Percentiles rank a stretch among this genome's conserved stretches.
These are phyloP conservation scores for Coriolopsis trogii DNA, from an alignment of 1,284 basidiomycete species.

Conservation along the genomic window DNA sequence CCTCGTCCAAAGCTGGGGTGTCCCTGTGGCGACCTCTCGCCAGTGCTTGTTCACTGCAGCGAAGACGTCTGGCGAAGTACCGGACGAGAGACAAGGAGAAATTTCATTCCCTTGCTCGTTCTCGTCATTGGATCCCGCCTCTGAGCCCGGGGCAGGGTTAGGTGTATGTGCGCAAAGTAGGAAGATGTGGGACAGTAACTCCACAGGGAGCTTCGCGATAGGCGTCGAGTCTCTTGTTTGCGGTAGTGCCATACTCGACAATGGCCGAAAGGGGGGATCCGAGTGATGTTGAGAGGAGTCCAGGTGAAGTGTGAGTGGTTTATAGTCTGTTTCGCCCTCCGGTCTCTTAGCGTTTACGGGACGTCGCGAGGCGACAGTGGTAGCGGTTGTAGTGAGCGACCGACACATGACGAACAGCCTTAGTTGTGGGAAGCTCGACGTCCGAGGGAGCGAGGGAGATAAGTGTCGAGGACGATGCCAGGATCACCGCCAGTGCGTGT, in stretches of 20 bases:
- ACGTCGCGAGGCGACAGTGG: slow-evolving; percentile 20
- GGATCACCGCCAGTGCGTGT: slow-evolving; percentile 5
- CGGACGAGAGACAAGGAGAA: slow-evolving; percentile 42
- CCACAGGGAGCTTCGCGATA: slow-evolving; percentile 44
- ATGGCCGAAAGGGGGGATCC: not conserved
- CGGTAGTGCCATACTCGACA: slow-evolving; percentile 6
- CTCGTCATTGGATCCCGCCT: slow-evolving; percentile 7
- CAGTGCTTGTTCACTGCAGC: slow-evolving; percentile 52
- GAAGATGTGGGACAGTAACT: slow-evolving; percentile 56
- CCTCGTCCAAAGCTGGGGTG: slow-evolving; percentile 55
- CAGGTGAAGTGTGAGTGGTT: slow-evolving; percentile 17
- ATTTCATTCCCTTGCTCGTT: slow-evolving; percentile 27
- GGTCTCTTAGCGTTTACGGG: slow-evolving; percentile 10
- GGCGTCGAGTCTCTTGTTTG: slow-evolving; percentile 8
- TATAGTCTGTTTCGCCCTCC: slow-evolving; percentile 2
- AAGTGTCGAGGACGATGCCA: slow-evolving; percentile 2
- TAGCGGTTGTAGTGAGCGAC: slow-evolving; percentile 16
- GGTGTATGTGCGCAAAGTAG: slow-evolving; percentile 39
- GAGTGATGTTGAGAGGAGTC: slow-evolving; percentile 1
- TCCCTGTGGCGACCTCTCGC: slow-evolving; percentile 49
- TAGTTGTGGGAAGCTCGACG: not conserved
- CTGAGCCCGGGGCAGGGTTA: slow-evolving; percentile 11
- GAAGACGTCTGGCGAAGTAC: slow-evolving; percentile 43
- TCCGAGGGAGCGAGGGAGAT: slow-evolving; percentile 4
- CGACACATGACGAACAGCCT: slow-evolving; percentile 16